These are phyloP conservation scores for Nothophytophthora sp. DNA, from an alignment of 352 stramenopile species.

Conservation along the genomic window DNA sequence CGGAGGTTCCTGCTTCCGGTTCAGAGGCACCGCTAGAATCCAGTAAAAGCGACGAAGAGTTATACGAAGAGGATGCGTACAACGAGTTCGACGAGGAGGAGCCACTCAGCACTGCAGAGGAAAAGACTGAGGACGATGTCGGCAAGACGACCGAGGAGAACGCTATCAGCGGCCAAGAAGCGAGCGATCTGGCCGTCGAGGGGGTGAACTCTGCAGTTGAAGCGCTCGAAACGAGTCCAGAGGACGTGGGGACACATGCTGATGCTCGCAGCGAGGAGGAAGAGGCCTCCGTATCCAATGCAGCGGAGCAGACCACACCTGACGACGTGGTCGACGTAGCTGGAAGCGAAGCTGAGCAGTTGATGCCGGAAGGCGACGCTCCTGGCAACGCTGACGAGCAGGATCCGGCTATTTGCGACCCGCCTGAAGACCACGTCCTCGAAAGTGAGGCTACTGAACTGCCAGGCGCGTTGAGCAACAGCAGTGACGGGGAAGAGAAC, in stretches of 20 bases:
- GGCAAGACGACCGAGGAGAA: neutral
- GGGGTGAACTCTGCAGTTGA: no score
- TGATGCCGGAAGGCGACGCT: neutral
- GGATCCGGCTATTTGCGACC: neutral
- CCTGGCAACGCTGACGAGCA: slow-evolving; percentile 4
- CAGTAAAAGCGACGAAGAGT: slow-evolving; percentile 37
- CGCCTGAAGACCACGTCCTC: neutral
- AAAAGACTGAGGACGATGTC: neutral
- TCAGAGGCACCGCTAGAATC: slow-evolving; percentile 12
- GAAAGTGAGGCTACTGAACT: neutral
- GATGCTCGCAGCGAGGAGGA: slow-evolving; percentile 1
- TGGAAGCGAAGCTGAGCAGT: slow-evolving; percentile 1
- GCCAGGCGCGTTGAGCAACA: no score
- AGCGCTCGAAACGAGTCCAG: no score
- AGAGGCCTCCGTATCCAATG: neutral
- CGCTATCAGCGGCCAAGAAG: no score
- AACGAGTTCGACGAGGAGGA: slow-evolving; percentile 34
- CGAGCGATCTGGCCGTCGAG: no score
- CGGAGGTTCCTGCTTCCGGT: neutral
- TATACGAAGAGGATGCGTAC: slow-evolving; percentile 36
- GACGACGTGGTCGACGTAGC: neutral
- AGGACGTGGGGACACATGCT: no score
- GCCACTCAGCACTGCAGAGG: neutral
- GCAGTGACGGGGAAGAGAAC: no score
- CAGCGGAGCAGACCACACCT: no score